Base-by-base conservation (phyloP, 495 filamentous ascomycete species). In the Choiromyces venosus region DNA sequence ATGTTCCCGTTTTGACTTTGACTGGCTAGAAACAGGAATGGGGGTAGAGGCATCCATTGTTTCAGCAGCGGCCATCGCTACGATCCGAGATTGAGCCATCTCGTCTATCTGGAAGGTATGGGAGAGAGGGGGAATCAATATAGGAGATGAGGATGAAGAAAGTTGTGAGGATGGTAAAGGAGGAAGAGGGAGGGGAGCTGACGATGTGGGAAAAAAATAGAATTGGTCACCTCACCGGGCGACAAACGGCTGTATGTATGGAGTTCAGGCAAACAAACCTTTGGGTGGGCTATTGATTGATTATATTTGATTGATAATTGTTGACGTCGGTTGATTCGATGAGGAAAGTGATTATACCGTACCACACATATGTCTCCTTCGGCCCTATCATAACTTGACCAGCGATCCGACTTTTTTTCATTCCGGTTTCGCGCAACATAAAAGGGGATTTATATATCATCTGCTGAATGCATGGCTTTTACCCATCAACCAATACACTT, bases 51-150 rank as follows among this genome's bases (percentile, higher is more conserved):
- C 40, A 7, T 35, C 10, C 25, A 67, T 42, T 7, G 73, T 65
- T n/a, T 44, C 35, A 12, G 73, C 64, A 35, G 70, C 36, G 35
- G 66, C 73, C 52, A 72, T 75, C n/a, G 70, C 66, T 19, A 52
- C 6, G 16, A 66, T 37, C 7, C 39, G 66, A 38, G 66, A 65
- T 6, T 66, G 73, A 37, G 74, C 74, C 66, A 78, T 52, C 52
- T 61, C 25, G 6, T 70, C 74, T 46, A 78, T 52, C 52, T 61
- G 10, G 6, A 7, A n/a, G 21, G 25, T 52, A 19, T 18, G 42
- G 7, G 46, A 1, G 52, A 4, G 52, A 3, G 25, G 21, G 52
- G 52, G 25, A 18, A 61, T 12, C 2, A 61, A 4, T 0, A 6
- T 1, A 4, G 33, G 12, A 12, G 25, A 33, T 61, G 12, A 14